These are phyloP conservation scores for Favolaschia claudopus DNA, from an alignment of 768 basidiomycete genomes.

Conservation along the genomic window DNA sequence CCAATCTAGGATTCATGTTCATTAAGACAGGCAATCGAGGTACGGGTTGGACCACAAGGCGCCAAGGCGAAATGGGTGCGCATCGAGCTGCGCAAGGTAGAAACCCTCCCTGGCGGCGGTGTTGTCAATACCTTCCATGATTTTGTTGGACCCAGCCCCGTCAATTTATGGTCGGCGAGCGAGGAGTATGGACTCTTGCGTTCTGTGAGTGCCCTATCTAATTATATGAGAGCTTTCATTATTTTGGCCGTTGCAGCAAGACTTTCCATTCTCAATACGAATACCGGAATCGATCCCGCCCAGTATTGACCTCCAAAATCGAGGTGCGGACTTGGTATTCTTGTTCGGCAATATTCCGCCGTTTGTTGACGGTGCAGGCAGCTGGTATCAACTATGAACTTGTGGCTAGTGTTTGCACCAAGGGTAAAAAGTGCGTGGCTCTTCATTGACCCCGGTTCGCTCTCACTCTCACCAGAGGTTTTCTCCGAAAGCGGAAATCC, in stretches of 20 bases:
- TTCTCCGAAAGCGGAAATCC: slow-evolving; percentile 83
- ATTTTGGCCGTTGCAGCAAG: slow-evolving; percentile 59
- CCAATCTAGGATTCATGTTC: slow-evolving; percentile 16
- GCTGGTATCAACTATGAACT: slow-evolving; percentile 92
- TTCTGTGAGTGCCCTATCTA: slow-evolving; percentile 57
- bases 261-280: slow-evolving; percentile 89
- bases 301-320: slow-evolving; percentile 79
- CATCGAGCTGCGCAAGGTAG: slow-evolving; percentile 91
- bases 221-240: slow-evolving; percentile 11
- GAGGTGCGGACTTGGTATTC: slow-evolving; percentile 50
- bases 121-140: slow-evolving; percentile 78
- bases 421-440: slow-evolving; percentile 77
- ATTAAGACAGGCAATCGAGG: slow-evolving; percentile 75
- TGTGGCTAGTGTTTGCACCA: slow-evolving; percentile 84
- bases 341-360: background rate
- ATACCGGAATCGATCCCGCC: slow-evolving; percentile 94
- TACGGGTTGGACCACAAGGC: slow-evolving; percentile 75
- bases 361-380: slow-evolving; percentile 33
- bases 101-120: slow-evolving; percentile 79
- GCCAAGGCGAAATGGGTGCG: slow-evolving; percentile 93
- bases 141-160: slow-evolving; percentile 81
- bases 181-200: slow-evolving; percentile 76
- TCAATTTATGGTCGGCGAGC: slow-evolving; percentile 82
- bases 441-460: background rate
- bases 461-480: slow-evolving; percentile 57